Base-by-base conservation (phyloP, 2,329 filamentous ascomycete genomes). In the Xylariaceae sp. region DNA sequence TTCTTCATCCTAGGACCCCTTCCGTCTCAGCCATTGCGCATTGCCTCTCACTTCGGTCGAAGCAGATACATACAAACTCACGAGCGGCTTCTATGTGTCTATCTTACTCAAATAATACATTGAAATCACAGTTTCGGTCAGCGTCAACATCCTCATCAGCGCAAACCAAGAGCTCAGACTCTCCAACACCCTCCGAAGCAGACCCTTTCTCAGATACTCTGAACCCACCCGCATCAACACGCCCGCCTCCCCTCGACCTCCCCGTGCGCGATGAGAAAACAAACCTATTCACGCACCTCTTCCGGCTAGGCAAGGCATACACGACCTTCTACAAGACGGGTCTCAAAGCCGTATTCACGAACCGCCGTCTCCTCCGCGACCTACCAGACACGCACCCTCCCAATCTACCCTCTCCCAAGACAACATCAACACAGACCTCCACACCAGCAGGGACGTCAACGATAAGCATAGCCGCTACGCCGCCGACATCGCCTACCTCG, bases 291-390 rank as follows among this genome's bases (percentile, higher is more conserved):
- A 73, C 74, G 16, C 84, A 90, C 76, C 78, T 85, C 60, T 83
- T 84, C 68, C 71, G 75, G 39, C 76, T 87, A 24, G 94, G 91
- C 61, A 89, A 89, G 71, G 86, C 89, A 48, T 96, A 96, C 74
- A 73, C 89, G 8, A 75, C 75, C 31, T 98, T 98, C 82, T 98
- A 97, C 85, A 96, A 95, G 76, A 82, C 85, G 1, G 94, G 93
- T 16, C 75, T 96, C 28, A 87, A 87, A 69, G 86, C 89, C 66
- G 87, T 96, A 48, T 87, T 86, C 71, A 76, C 79, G 57, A 96
- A 96, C 65, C 80, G 83, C 44, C 70, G 77, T 19, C 79, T 82
- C 9, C 71, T 87, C 12, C 73, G 76, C 48, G 74, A 76, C 67
- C 17, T 56, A 50, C 45, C 47, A 3, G 33, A 70, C 48, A 50